These are phyloP conservation scores for Aquilaria yunnanensis DNA, from an alignment of 345 rosid species.

Conservation along the genomic window DNA sequence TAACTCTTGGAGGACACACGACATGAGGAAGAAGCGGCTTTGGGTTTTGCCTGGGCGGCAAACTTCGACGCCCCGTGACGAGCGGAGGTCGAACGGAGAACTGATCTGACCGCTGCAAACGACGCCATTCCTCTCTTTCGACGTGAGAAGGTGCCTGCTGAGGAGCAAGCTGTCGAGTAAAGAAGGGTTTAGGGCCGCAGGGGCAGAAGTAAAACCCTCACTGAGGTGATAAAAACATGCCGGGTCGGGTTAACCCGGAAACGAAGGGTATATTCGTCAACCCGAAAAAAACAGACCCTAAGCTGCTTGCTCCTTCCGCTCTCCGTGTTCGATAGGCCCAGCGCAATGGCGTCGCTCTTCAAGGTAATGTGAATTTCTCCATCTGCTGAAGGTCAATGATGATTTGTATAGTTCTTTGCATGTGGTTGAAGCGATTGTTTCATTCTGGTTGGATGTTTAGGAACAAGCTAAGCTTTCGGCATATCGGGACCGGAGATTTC, in stretches of 20 bases:
- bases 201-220: constrained; percentile 2
- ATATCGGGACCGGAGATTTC: constrained; percentile 74
- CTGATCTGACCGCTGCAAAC: constrained; percentile 55
- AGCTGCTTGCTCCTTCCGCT: neutral
- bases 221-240: neutral
- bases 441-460: constrained; percentile 22
- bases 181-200: neutral
- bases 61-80: constrained; percentile 46
- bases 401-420: neutral
- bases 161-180: too few relatives aligned
- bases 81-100: constrained; percentile 56
- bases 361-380: constrained; percentile 36
- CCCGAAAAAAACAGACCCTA: neutral
- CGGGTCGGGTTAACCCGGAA: neutral
- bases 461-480: constrained; percentile 79
- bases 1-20: constrained; percentile 37
- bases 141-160: too few relatives aligned
- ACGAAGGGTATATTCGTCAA: neutral
- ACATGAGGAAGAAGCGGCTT: constrained; percentile 33
- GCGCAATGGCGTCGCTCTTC: constrained; percentile 64
- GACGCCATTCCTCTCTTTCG: constrained; percentile 39
- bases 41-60: constrained; percentile 41
- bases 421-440: neutral
- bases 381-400: neutral
- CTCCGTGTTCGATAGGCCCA: neutral